Conservation (phyloP, 2,329 filamentous ascomycete genomes). For the Aspergillus neotritici region DNA sequence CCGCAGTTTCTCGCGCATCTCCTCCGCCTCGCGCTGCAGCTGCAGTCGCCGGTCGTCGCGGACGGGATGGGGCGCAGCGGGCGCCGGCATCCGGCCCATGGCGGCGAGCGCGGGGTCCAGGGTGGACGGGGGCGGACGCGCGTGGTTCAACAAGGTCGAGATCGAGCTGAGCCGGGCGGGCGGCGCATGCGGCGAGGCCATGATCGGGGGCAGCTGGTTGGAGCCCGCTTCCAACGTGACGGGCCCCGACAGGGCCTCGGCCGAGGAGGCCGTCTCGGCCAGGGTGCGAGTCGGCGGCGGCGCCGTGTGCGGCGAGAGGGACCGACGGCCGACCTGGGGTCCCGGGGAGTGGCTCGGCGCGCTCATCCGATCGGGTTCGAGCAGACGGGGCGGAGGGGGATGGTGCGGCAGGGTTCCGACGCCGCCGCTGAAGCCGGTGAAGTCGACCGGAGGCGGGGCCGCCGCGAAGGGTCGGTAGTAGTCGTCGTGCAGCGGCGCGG, state of each 20-base stretch:
- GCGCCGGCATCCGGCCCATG: constrained; percentile 24
- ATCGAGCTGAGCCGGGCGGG: constrained; percentile 66
- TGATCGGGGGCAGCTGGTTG: constrained; percentile 37
- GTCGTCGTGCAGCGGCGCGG: constrained; percentile 30
- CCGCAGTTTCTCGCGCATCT: constrained; percentile 66
- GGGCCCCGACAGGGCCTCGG: constrained; percentile 24
- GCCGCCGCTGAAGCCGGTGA: constrained; percentile 42
- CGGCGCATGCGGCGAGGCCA: constrained; percentile 30
- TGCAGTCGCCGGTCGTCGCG: constrained; percentile 60
- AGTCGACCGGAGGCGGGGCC: constrained; percentile 46
- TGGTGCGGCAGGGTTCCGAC: constrained; percentile 29
- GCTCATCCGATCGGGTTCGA: constrained; percentile 27
- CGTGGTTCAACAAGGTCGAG: constrained; percentile 66
- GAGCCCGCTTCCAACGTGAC: constrained; percentile 30
- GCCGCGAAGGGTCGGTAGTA: constrained; percentile 30
- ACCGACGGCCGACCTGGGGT: constrained; percentile 28
- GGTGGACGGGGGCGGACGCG: constrained; percentile 30
- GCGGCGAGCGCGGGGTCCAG: constrained; percentile 38
- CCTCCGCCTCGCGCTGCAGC: constrained; percentile 66
- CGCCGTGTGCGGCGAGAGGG: constrained; percentile 26
- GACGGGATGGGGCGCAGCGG: constrained; percentile 26
- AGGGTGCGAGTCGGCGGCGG: constrained; percentile 34
- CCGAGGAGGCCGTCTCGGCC: constrained; percentile 26
- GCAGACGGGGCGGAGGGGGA: constrained; percentile 24
- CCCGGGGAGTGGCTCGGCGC: constrained; percentile 21